Evolutionary conservation across 140 eudicot species (phyloP), one percentile per base, ranked within the genome.

Genomic region (Bidens hawaiensis): DNA sequence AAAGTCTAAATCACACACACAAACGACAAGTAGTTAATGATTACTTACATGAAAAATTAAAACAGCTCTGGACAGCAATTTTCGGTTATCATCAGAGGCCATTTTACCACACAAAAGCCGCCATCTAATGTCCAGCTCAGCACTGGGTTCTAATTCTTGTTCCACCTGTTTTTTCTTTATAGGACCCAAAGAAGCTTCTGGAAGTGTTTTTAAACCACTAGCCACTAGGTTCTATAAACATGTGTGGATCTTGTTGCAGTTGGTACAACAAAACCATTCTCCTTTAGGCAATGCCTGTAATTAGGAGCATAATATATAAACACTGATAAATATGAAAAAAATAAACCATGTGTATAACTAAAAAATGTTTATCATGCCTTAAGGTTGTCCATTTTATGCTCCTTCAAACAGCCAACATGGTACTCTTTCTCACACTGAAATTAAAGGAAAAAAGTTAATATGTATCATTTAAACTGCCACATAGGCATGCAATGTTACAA

Each of bases 381-480:
- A n/a, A 87, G 75, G 68, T 82, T 76, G 25, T 66, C 95, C 75
- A 79, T 83, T 4, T 75, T 73, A 33, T 78, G 87, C 65, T 85
- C 90, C 75, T 58, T 81, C 54, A 93, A 53, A 53, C 99, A 93
- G 60, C 94, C 88, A 46, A 93, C 84, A 71, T 93, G 99, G 72
- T 85, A 93, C 70, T 93, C 97, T 59, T 66, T 88, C 71, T 93
- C 97, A 50, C 96, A 93, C 99, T 93, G 75, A 21, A 79, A 81
- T 4, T 75, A 21, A 34, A 57, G 25, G 24, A 52, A 16, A 47
- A 62, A 16, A 7, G 7, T 13, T 31, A 55, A 49, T 10, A 60
- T 51, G 31, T 4, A 27, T 7, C 3, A 19, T 13, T 14, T 19
- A n/a, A 18, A 18, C 5, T 6, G 21, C 4, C 33, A 0, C 26